Evolutionary conservation across 1,139 yeast species (phyloP).

Genomic region (Pichia sp.): DNA sequence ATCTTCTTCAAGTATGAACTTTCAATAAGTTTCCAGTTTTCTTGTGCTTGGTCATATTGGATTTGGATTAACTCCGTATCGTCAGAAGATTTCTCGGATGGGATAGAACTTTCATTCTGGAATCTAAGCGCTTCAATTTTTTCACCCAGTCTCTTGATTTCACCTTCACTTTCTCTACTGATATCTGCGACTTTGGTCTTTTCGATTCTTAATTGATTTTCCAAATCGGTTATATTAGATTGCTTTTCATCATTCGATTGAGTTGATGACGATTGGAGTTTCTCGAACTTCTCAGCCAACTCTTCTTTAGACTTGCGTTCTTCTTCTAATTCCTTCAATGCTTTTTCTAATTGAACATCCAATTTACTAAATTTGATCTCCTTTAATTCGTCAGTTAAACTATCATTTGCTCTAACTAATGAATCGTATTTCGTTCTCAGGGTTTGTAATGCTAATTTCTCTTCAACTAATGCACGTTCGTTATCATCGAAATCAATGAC

Average conservation of each 20-base stretch:
- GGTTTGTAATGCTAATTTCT: constrained; percentile 28
- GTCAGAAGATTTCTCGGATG: background rate
- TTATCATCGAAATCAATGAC: constrained; percentile 26
- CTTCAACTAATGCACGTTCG: constrained; percentile 29
- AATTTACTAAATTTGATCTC: constrained; percentile 35
- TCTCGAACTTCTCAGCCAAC: constrained; percentile 38
- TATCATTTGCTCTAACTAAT: constrained; percentile 25
- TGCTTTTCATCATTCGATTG: constrained; percentile 39
- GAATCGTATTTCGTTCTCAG: constrained; percentile 28
- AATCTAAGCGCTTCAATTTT: constrained; percentile 43
- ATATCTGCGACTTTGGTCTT: constrained; percentile 18
- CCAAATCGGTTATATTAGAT: constrained; percentile 29
- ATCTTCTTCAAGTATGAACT: constrained; percentile 32
- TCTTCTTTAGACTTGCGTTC: constrained; percentile 36
- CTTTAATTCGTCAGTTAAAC: constrained; percentile 30
- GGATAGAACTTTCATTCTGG: constrained; percentile 26
- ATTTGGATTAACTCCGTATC: constrained; percentile 52
- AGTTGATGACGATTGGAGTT: constrained; percentile 41
- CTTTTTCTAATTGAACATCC: constrained; percentile 42
- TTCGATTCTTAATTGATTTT: constrained; percentile 30
- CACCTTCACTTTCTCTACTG: constrained; percentile 43
- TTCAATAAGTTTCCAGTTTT: constrained; percentile 34
- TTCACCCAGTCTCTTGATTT: constrained; percentile 48
- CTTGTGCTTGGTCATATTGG: constrained; percentile 59
- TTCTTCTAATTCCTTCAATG: constrained; percentile 36